Evolutionary conservation across 768 basidiomycete genomes (phyloP).

Genomic region (Amyloporia xantha): DNA sequence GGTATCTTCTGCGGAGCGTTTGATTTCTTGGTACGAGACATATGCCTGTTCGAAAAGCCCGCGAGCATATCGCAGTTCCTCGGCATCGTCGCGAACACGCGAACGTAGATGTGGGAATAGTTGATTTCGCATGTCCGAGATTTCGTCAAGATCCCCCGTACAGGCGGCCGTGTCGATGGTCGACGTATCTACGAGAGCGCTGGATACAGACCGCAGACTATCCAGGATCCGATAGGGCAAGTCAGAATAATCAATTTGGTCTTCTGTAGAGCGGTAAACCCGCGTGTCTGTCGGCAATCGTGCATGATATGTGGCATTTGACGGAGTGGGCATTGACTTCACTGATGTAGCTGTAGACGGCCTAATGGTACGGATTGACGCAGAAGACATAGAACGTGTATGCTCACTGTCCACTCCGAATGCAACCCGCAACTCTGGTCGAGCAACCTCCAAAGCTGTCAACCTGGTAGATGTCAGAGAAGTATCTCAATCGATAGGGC

Average conservation of each 20-base stretch:
- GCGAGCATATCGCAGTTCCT: conserved; percentile 43
- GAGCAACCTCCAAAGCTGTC: conserved; percentile 61
- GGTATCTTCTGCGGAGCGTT: background rate
- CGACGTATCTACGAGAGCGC: conserved; percentile 19
- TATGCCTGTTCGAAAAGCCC: conserved; percentile 38
- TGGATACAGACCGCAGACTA: conserved; percentile 46
- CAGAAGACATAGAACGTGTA: conserved; percentile 44
- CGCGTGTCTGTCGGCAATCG: background rate
- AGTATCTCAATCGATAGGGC: background rate
- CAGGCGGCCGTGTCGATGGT: conserved; percentile 36
- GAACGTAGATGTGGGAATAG: conserved; percentile 47
- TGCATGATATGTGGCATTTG: background rate
- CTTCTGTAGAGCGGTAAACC: conserved; percentile 5
- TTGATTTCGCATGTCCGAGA: conserved; percentile 37
- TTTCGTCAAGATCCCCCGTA: conserved; percentile 40
- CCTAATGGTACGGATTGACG: conserved; percentile 44
- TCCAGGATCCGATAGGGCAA: conserved; percentile 41
- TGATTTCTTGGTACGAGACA: conserved; percentile 18
- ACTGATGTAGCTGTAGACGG: conserved; percentile 32
- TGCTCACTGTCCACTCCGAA: conserved; percentile 48
- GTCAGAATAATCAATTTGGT: conserved; percentile 36
- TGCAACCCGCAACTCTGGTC: conserved; percentile 56
- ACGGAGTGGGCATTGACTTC: conserved; percentile 1
- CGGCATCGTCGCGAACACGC: conserved; percentile 44
- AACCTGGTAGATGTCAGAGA: conserved; percentile 42